Evolutionary conservation across 768 basidiomycete genomes (phyloP).

Genomic region (Naganishia friedmannii): DNA sequence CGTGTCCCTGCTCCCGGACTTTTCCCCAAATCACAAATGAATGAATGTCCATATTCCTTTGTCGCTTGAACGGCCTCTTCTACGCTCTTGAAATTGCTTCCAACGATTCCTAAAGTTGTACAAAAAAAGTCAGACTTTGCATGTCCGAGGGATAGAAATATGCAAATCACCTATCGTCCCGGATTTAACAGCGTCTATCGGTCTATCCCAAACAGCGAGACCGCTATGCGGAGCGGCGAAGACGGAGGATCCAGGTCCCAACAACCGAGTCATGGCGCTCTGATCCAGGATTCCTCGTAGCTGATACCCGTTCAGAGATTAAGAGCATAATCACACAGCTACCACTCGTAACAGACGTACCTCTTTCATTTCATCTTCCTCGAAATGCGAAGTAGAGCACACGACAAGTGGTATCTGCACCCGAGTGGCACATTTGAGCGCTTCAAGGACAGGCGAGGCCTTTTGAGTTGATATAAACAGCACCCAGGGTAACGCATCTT

Average conservation of each 20-base stretch:
- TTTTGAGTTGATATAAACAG: conserved; percentile 3
- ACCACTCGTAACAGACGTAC: neutral
- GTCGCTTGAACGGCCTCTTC: conserved; percentile 2
- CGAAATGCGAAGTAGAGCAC: conserved; percentile 7
- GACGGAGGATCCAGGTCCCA: conserved; percentile 17
- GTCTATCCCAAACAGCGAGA: conserved; percentile 14
- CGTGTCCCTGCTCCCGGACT: conserved; percentile 8
- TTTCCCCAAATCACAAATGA: neutral
- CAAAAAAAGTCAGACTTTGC: neutral
- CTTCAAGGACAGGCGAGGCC: conserved; percentile 13
- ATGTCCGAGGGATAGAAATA: neutral
- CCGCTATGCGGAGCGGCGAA: conserved; percentile 16
- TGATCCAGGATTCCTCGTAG: conserved; percentile 6
- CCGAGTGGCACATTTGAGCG: conserved; percentile 1
- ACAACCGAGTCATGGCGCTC: conserved; percentile 8
- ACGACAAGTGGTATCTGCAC: conserved; percentile 22
- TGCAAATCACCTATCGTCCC: conserved; percentile 11
- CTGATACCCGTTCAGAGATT: neutral
- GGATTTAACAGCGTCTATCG: conserved; percentile 4
- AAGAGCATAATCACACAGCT: neutral
- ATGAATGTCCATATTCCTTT: neutral
- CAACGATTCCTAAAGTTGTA: neutral
- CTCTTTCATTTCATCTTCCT: conserved; percentile 1
- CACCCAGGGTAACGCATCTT: conserved; percentile 14
- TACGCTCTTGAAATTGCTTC: conserved; percentile 2